A percentile compares a stretch with the other conserved stretches of the same genome.
Conservation (phyloP, 2,329 filamentous ascomycete species). For the Trichoderma arundinaceum region DNA sequence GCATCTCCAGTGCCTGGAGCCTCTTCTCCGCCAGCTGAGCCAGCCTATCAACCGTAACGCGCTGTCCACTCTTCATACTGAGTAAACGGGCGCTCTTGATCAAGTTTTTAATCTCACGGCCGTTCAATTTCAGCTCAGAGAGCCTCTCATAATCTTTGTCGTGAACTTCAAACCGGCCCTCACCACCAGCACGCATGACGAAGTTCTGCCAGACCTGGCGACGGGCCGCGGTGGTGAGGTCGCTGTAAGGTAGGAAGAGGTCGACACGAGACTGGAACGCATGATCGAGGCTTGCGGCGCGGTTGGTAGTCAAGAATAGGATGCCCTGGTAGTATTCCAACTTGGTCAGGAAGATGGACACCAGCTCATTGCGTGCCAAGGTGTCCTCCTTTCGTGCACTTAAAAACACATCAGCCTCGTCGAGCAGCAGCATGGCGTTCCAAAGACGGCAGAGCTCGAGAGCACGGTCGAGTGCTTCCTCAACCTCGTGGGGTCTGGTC, state of each 20-base stretch:
- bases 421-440: conserved; percentile 52
- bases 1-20: neutral
- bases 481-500: conserved; percentile 42
- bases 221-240: neutral
- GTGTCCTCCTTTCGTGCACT: conserved; percentile 41
- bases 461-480: conserved; percentile 42
- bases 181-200: neutral
- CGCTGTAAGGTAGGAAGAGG: neutral
- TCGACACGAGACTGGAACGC: conserved; percentile 3
- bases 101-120: conserved; percentile 7
- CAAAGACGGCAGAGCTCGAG: conserved; percentile 52
- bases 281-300: conserved; percentile 2
- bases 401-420: conserved; percentile 53
- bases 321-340: conserved; percentile 49
- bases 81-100: conserved; percentile 2
- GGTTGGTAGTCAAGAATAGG: neutral
- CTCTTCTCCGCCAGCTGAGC: conserved; percentile 5
- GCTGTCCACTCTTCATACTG: neutral
- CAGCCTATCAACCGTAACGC: neutral
- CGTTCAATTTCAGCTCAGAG: neutral
- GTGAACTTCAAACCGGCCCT: neutral
- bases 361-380: conserved; percentile 47
- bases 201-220: conserved; percentile 9
- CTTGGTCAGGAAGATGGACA: conserved; percentile 45
- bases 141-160: neutral